Evolutionary conservation across 1,139 yeast species (phyloP).

Genomic region (Candida tunisiensis): DNA sequence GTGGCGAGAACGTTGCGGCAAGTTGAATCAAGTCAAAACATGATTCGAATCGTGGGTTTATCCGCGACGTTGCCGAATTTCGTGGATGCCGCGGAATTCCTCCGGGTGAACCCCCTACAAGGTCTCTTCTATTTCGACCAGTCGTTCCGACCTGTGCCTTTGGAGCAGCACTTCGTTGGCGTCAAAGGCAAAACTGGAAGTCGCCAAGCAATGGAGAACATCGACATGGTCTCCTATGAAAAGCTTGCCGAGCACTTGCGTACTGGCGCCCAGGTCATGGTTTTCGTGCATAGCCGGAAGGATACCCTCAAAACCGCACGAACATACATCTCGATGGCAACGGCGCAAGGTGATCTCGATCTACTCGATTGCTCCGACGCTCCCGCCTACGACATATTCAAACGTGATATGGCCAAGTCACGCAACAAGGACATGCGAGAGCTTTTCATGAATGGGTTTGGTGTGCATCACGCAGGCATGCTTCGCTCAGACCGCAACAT

Average conservation of each 20-base stretch:
- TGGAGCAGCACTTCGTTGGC: slow-evolving; percentile 77
- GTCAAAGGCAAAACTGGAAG: slow-evolving; percentile 74
- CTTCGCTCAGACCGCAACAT: slow-evolving; percentile 76
- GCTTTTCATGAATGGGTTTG: slow-evolving; percentile 69
- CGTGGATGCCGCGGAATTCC: slow-evolving; percentile 86
- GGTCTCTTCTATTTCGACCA: slow-evolving; percentile 94
- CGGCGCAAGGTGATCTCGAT: slow-evolving; percentile 31
- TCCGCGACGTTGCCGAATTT: slow-evolving; percentile 94
- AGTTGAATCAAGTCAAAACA: slow-evolving; percentile 82
- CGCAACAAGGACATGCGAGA: slow-evolving; percentile 71
- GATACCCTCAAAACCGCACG: slow-evolving; percentile 80
- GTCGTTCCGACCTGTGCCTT: slow-evolving; percentile 86
- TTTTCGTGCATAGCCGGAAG: slow-evolving; percentile 88
- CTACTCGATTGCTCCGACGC: slow-evolving; percentile 46
- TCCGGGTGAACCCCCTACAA: slow-evolving; percentile 75
- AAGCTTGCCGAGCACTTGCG: slow-evolving; percentile 51
- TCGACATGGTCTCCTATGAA: slow-evolving; percentile 64
- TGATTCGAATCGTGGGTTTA: slow-evolving; percentile 91
- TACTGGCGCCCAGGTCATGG: slow-evolving; percentile 84
- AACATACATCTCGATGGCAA: slow-evolving; percentile 55
- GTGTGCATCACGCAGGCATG: slow-evolving; percentile 98
- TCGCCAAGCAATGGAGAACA: slow-evolving; percentile 54
- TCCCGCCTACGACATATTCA: slow-evolving; percentile 28
- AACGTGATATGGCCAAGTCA: slow-evolving; percentile 56
- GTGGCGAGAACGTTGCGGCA: slow-evolving; percentile 93